phyloP scores from a whole-genome alignment of 352 stramenopile species.

The Phytophthora chlamydospora region DNA sequence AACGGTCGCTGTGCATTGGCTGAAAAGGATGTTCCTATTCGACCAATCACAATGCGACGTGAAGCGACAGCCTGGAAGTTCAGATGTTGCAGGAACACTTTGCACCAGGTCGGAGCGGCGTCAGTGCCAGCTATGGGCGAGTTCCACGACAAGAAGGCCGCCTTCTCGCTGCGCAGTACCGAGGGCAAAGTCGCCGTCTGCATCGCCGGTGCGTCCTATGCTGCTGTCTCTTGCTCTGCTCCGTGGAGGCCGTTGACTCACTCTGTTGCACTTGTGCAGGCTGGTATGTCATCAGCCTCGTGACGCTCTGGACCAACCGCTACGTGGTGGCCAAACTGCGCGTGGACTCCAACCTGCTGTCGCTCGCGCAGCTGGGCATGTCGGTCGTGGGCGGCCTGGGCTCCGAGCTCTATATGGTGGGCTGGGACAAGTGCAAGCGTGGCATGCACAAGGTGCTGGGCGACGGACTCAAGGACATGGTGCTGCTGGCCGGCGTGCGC shows the following conservation, averaged over 20 bases:
- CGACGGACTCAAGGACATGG: conserved; percentile 83
- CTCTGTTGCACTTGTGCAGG: conserved; percentile 33
- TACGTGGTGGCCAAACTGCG: conserved; percentile 79
- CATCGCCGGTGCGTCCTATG: conserved; percentile 50
- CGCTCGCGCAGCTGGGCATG: conserved; percentile 77
- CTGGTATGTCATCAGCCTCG: conserved; percentile 82
- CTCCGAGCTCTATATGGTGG: conserved; percentile 77
- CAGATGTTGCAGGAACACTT: conserved; percentile 25
- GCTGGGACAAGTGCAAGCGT: conserved; percentile 61
- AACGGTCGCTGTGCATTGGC: conserved; percentile 14
- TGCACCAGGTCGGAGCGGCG: conserved; percentile 10
- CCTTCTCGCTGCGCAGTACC: conserved; percentile 27
- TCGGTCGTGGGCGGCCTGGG: conserved; percentile 73
- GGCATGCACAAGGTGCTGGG: conserved; percentile 54
- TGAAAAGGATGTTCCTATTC: background rate
- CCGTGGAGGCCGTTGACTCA: conserved; percentile 3
- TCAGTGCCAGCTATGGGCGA: conserved; percentile 26
- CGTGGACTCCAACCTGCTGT: conserved; percentile 82
- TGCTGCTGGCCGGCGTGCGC: conserved; percentile 79
- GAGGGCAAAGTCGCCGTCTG: conserved; percentile 72
- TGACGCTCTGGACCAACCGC: conserved; percentile 86
- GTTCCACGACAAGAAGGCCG: conserved; percentile 35
- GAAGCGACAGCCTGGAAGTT: conserved; percentile 22
- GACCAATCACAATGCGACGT: conserved; percentile 13
- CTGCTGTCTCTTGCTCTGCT: background rate